Evolutionary conservation across 305 asterid genomes (phyloP).

Genomic region (Andrographis paniculata): DNA sequence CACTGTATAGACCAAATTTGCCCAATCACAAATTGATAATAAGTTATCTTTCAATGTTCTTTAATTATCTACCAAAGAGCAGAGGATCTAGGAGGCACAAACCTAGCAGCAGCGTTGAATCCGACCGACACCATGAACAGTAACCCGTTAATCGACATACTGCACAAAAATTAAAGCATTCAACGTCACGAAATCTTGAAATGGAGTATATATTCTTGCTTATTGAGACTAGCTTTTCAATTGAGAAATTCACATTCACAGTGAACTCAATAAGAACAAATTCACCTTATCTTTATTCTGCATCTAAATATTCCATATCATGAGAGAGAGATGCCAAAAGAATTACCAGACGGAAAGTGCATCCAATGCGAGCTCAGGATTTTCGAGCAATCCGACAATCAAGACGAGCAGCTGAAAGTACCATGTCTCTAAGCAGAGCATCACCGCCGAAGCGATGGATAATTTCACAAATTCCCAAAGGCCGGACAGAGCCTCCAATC

Average conservation of each 20-base stretch:
- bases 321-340: too few species aligned
- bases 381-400: constrained; percentile 53
- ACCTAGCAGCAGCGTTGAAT: constrained; percentile 93
- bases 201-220: too few species aligned
- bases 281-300: too few species aligned
- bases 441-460: constrained; percentile 76
- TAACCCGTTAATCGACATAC: constrained; percentile 59
- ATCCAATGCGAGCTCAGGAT: constrained; percentile 63
- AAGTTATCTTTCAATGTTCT: background rate
- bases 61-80: background rate
- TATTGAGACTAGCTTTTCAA: too few species aligned
- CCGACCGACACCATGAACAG: constrained; percentile 71
- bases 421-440: constrained; percentile 91
- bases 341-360: constrained; percentile 64
- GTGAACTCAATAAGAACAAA: too few species aligned
- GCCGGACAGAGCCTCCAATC: constrained; percentile 55
- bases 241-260: too few species aligned
- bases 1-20: constrained; percentile 29
- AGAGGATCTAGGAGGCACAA: background rate
- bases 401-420: constrained; percentile 67
- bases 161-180: constrained; percentile 30
- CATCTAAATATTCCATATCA: too few species aligned
- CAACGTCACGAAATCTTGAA: too few species aligned
- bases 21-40: background rate
- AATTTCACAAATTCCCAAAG: constrained; percentile 63